Evolutionary conservation across 2,329 filamentous ascomycete genomes (phyloP).

Genomic region (Raffaelea arxii): DNA sequence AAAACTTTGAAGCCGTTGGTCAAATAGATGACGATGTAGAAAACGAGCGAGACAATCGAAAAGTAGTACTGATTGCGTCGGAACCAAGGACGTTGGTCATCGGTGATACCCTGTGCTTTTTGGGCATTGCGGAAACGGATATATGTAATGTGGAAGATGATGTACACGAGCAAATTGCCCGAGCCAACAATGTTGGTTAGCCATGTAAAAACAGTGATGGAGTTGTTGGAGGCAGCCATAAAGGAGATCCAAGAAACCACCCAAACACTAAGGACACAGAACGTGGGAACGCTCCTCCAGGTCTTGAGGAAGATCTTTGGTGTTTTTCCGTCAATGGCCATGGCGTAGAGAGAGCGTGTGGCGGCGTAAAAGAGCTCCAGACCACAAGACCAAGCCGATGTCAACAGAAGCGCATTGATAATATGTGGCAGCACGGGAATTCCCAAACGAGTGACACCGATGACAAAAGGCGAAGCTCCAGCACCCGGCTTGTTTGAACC

Average conservation of each 20-base stretch:
- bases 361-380: constrained; percentile 44
- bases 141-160: no score
- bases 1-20: no score
- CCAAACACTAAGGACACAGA: not conserved
- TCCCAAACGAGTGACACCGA: constrained; percentile 41
- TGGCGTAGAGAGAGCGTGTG: constrained; percentile 26
- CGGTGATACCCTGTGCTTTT: no score
- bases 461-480: constrained; percentile 42
- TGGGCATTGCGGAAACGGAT: no score
- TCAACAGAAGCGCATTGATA: constrained; percentile 50
- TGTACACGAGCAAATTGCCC: no score
- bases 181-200: constrained; percentile 28
- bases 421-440: constrained; percentile 43
- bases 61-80: no score
- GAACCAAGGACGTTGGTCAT: no score
- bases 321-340: constrained; percentile 28
- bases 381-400: constrained; percentile 46
- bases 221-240: constrained; percentile 23
- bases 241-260: constrained; percentile 23
- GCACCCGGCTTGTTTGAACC: constrained; percentile 28
- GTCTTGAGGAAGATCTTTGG: constrained; percentile 24
- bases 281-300: constrained; percentile 24
- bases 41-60: no score
- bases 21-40: no score
- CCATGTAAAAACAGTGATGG: constrained; percentile 26